Evolutionary conservation across 2,329 filamentous ascomycete species (phyloP), one percentile per base, ranked within the genome.

Genomic region (Nothophoma quercina): DNA sequence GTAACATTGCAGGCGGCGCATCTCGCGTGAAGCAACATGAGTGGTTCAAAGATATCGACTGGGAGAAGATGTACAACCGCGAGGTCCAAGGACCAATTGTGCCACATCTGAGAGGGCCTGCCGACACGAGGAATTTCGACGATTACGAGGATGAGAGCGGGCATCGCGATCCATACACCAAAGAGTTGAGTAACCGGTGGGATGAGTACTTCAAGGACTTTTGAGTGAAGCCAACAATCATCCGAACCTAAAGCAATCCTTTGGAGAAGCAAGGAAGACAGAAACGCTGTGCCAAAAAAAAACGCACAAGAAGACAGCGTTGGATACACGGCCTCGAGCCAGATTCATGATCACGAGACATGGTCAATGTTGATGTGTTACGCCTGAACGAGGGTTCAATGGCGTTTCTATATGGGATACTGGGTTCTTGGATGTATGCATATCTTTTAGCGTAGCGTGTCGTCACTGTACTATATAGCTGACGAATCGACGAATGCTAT

Each of bases 81-180:
- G 83, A 84, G 58, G 78, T 84, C 42, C 78, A 82, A 40, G 89
- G 89, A 0, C 89, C 89, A 4, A 92, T 93, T 60, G 81, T 90
- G 43, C 90, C 89, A n/a, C 87, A 88, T 47, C 78, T 93, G 23
- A 80, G 87, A 19, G 88, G 85, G 41, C 83, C 86, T 0, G 89
- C 88, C 25, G 90, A 93, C 67, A 87, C 90, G 15, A 83, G 89
- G 67, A 93, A 91, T 71, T 95, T 93, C 67, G 90, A 93, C 66
- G 81, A 87, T 33, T 95, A 93, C 65, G 88, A 90, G n/a, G 88
- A 91, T 54, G 88, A 92, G 67, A 85, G 88, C 52, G 84, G 80
- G 46, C 81, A 81, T 39, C 79, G 83, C 49, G 86, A 89, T 30
- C 76, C 79, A 49, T 93, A 92, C 66, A 89, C 87, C 3, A 81